Evolutionary conservation across 2,329 filamentous ascomycete species (phyloP).

Genomic region (Seiridium unicorne): DNA sequence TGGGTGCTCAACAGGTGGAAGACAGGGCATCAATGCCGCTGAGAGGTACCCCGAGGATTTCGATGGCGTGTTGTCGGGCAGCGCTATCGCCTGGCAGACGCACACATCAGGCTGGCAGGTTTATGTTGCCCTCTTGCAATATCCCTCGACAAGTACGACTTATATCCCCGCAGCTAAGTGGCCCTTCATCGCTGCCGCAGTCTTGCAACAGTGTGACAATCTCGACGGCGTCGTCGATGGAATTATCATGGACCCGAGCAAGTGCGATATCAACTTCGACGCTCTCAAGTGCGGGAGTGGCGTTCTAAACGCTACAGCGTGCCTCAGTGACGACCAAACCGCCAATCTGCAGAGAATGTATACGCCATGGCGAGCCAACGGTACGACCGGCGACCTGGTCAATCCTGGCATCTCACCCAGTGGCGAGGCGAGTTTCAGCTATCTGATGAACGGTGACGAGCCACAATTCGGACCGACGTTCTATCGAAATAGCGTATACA

Average conservation of each 20-base stretch:
- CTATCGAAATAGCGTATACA: slow-evolving; percentile 44
- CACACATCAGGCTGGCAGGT: slow-evolving; percentile 22
- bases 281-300: slow-evolving; percentile 29
- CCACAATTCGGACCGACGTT: slow-evolving; percentile 30
- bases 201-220: slow-evolving; percentile 37
- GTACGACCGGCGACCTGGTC: slow-evolving; percentile 4
- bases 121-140: slow-evolving; percentile 17
- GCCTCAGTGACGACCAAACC: slow-evolving; percentile 42
- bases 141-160: slow-evolving; percentile 28
- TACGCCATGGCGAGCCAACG: neutral
- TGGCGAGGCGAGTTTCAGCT: slow-evolving; percentile 5
- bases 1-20: slow-evolving; percentile 53
- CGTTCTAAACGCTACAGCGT: slow-evolving; percentile 27
- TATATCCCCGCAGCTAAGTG: slow-evolving; percentile 21
- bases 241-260: slow-evolving; percentile 35
- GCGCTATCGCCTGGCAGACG: slow-evolving; percentile 28
- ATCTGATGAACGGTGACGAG: slow-evolving; percentile 8
- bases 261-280: slow-evolving; percentile 34
- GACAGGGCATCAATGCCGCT: slow-evolving; percentile 49
- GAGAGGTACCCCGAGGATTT: slow-evolving; percentile 39
- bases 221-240: slow-evolving; percentile 38
- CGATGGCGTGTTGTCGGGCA: slow-evolving; percentile 46
- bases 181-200: slow-evolving; percentile 30
- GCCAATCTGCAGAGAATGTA: slow-evolving; percentile 39
- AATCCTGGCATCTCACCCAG: slow-evolving; percentile 13